phyloP scores from a whole-genome alignment of 148 eudicot genomes.

The Hydrangea macrophylla region DNA sequence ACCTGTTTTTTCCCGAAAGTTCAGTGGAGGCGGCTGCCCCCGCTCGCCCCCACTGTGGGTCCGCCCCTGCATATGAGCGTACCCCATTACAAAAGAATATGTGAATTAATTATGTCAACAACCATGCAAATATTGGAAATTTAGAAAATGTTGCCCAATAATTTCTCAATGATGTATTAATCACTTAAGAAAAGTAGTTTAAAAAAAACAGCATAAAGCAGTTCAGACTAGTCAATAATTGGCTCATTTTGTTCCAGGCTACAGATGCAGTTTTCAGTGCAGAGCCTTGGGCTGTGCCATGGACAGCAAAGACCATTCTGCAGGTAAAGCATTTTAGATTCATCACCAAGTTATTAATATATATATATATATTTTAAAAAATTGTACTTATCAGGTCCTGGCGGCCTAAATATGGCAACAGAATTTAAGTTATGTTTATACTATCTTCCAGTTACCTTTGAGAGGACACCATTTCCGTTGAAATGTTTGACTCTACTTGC shows the following conservation, averaged over 20 bases:
- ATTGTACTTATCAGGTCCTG: too few relatives aligned
- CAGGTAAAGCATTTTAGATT: conserved; percentile 31
- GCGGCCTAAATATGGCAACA: background rate
- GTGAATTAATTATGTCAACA: background rate
- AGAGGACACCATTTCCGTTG: conserved; percentile 1
- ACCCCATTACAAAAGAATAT: background rate
- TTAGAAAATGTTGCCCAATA: background rate
- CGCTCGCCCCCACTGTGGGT: background rate
- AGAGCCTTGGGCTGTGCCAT: conserved; percentile 67
- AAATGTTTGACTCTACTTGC: background rate
- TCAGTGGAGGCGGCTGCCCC: too few relatives aligned
- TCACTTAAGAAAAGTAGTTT: background rate
- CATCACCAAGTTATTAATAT: background rate
- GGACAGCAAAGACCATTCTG: conserved; percentile 69
- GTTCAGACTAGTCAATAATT: background rate
- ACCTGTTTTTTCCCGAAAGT: too few relatives aligned
- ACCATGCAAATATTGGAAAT: background rate
- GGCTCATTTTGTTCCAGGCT: conserved; percentile 32
- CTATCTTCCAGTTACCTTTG: background rate
- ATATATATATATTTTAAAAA: too few relatives aligned
- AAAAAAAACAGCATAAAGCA: background rate
- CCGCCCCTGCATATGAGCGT: background rate
- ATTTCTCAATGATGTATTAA: background rate
- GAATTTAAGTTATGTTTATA: background rate
- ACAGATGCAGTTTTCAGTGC: conserved; percentile 39